These are phyloP conservation scores for Dactylonectria estremocensis DNA, from an alignment of 2,329 filamentous ascomycete species.

Conservation along the genomic window DNA sequence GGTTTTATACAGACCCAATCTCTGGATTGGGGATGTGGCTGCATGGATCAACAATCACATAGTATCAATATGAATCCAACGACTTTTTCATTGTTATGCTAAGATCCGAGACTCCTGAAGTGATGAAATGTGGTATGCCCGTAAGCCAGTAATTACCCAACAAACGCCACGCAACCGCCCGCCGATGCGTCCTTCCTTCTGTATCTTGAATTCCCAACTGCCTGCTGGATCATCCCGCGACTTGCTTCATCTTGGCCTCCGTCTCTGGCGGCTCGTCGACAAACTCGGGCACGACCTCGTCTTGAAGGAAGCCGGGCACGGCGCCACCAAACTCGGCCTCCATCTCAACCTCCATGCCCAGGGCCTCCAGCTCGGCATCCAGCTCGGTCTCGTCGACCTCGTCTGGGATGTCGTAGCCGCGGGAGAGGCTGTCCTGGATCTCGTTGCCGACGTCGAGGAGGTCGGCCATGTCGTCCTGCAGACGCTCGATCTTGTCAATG, in stretches of 20 bases:
- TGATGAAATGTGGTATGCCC: slow-evolving; percentile 35
- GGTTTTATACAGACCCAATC: slow-evolving; percentile 12
- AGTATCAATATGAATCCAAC: slow-evolving; percentile 22
- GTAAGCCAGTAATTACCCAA: slow-evolving; percentile 34
- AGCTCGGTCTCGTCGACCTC: slow-evolving; percentile 97
- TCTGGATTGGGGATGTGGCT: slow-evolving; percentile 16
- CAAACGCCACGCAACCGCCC: slow-evolving; percentile 43
- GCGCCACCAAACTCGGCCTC: slow-evolving; percentile 77
- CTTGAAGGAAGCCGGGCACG: slow-evolving; percentile 89
- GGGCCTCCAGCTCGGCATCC: slow-evolving; percentile 94
- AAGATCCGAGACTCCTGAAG: slow-evolving; percentile 20
- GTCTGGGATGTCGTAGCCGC: slow-evolving; percentile 95
- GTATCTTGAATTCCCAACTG: background rate
- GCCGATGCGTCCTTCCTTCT: background rate
- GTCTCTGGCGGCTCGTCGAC: slow-evolving; percentile 90
- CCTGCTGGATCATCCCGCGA: slow-evolving; percentile 66
- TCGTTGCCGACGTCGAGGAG: slow-evolving; percentile 98
- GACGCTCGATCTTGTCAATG: slow-evolving; percentile 95
- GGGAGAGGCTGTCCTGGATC: slow-evolving; percentile 93
- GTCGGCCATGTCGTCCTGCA: slow-evolving; percentile 99
- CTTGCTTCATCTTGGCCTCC: slow-evolving; percentile 85
- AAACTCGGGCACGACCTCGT: slow-evolving; percentile 89
- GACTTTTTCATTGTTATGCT: slow-evolving; percentile 13
- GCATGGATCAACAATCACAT: slow-evolving; percentile 14
- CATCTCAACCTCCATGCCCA: slow-evolving; percentile 94